These are phyloP conservation scores for Ostreobium quekettii DNA, from an alignment of 139 green algal species.

Conservation along the genomic window DNA sequence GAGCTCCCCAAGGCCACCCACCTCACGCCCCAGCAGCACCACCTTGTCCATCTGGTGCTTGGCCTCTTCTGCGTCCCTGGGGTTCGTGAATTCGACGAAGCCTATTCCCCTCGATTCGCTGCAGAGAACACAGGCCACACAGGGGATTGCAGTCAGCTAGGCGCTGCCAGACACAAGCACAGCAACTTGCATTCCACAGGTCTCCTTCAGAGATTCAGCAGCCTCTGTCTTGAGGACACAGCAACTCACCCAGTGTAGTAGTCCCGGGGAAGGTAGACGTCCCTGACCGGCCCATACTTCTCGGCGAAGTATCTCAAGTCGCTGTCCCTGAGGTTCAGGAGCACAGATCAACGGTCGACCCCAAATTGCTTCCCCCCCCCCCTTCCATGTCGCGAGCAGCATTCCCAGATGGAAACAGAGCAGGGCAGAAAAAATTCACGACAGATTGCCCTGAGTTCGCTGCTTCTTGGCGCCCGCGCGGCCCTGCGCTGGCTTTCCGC, in stretches of 20 bases:
- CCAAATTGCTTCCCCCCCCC: too few species aligned
- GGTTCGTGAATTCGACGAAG: slow-evolving; percentile 50
- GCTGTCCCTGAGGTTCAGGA: slow-evolving; percentile 7
- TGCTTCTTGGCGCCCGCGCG: neutral
- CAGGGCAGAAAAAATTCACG: neutral
- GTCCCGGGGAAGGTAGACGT: slow-evolving; percentile 37
- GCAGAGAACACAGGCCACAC: neutral
- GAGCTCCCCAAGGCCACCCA: slow-evolving; percentile 1
- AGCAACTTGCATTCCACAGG: too few species aligned
- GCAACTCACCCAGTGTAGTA: slow-evolving; percentile 26
- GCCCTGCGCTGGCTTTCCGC: too few species aligned
- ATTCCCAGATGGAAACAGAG: neutral
- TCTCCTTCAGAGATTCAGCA: too few species aligned
- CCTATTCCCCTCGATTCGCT: slow-evolving; percentile 38
- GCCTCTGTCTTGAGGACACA: too few species aligned
- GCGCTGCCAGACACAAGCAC: too few species aligned
- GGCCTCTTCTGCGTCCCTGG: slow-evolving; percentile 41
- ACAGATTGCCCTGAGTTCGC: neutral
- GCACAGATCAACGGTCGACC: slow-evolving; percentile 1
- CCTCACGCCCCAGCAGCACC: slow-evolving; percentile 34
- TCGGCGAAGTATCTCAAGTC: slow-evolving; percentile 31
- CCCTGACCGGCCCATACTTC: slow-evolving; percentile 33
- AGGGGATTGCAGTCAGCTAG: neutral
- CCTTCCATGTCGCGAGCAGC: neutral
- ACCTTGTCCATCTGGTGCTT: slow-evolving; percentile 30